These are phyloP conservation scores for Apiospora hydei DNA, from an alignment of 2,329 filamentous ascomycete species.

Conservation along the genomic window DNA sequence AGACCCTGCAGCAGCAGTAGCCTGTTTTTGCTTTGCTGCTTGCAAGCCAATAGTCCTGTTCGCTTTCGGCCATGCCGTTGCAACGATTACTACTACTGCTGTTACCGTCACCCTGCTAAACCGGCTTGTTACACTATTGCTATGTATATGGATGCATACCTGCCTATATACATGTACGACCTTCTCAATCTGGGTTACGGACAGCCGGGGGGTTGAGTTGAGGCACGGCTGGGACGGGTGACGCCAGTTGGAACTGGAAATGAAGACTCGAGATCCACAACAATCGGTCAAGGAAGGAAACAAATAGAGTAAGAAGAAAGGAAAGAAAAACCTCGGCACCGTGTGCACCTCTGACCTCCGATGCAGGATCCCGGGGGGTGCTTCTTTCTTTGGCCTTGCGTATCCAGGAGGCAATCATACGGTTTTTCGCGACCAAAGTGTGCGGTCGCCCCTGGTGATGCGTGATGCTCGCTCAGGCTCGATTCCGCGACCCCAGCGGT, in stretches of 20 bases:
- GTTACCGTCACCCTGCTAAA: not conserved
- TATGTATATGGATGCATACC: not conserved
- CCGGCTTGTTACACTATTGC: not conserved
- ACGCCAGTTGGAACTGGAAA: not conserved
- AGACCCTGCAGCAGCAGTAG: not conserved
- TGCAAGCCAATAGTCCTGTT: not conserved
- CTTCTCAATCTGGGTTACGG: slow-evolving; percentile 10
- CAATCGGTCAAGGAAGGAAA: not conserved
- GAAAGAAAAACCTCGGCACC: slow-evolving; percentile 9
- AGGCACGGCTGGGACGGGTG: not conserved
- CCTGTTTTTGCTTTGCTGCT: not conserved
- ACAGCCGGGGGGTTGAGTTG: not conserved
- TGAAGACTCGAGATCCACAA: not conserved
- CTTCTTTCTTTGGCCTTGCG: not conserved
- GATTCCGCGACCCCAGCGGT: not conserved
- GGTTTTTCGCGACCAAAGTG: slow-evolving; percentile 7
- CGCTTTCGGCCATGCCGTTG: slow-evolving; percentile 14
- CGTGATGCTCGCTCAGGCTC: not conserved
- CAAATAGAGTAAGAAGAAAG: not conserved
- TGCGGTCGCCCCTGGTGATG: not conserved
- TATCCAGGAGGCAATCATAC: not conserved
- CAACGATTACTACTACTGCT: not conserved
- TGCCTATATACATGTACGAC: not conserved
- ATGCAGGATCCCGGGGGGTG: slow-evolving; percentile 1
- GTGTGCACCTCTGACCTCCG: slow-evolving; percentile 3